Evolutionary conservation across 1,139 yeast genomes (phyloP).

Genomic region (Geotrichum fermentans): DNA sequence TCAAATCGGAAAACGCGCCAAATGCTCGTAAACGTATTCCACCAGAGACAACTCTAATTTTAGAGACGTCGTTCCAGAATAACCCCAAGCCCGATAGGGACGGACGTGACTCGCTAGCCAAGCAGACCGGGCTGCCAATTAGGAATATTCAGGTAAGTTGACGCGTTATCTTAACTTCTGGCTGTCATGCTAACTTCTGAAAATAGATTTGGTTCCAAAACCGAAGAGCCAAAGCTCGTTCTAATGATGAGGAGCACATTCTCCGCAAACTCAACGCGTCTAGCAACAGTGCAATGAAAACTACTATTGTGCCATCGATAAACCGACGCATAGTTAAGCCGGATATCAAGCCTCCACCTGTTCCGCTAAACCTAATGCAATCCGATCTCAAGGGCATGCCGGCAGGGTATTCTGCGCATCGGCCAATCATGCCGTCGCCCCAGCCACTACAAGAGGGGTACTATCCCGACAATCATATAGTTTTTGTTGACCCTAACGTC

Average conservation of each 20-base stretch:
- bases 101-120: constrained; percentile 28
- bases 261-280: constrained; percentile 11
- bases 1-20: constrained; percentile 3
- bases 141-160: constrained; percentile 28
- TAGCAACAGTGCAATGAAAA: neutral
- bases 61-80: constrained; percentile 30
- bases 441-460: neutral
- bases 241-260: constrained; percentile 25
- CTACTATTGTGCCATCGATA: neutral
- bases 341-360: neutral
- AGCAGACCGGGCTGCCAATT: constrained; percentile 30
- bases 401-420: constrained; percentile 3
- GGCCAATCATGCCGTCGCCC: neutral
- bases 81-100: constrained; percentile 33
- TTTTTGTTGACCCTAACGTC: neutral
- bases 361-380: constrained; percentile 4
- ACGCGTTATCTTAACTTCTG: neutral
- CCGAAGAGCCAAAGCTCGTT: constrained; percentile 31
- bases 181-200: too few species aligned
- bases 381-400: constrained; percentile 1
- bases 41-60: constrained; percentile 28
- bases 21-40: constrained; percentile 29
- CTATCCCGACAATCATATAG: neutral
- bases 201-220: constrained; percentile 36
- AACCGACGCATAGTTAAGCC: neutral